Evolutionary conservation across 352 stramenopile species (phyloP), one percentile per base, ranked within the genome.

Genomic region (Globisporangium mamillatum): DNA sequence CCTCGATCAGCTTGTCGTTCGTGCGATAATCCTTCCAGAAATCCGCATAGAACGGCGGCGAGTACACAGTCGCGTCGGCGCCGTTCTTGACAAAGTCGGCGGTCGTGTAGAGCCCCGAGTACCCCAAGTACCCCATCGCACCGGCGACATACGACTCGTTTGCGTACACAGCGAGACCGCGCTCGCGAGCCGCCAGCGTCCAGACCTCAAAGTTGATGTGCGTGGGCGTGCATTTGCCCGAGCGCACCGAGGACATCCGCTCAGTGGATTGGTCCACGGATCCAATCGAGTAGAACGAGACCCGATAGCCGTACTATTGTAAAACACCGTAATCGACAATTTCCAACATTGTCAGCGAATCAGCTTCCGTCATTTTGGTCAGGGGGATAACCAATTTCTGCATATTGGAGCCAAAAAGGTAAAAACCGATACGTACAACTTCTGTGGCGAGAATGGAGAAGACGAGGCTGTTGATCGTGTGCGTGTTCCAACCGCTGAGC

Each of bases 181-280:
- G 56, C 24, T 86, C 72, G 1, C 76, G 80, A 4, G 71, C 78
- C 0, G 74, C 65, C 0, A 73, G 63, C 20, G 63, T n/a, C 82
- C 82, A 90, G 0, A 86, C 77, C 32, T 91, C 85, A 22, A 80
- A 25, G 44, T 91, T 92, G 9, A 83, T 1, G 52, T 93, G 83
- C 4, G 74, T 82, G 24, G 82, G 85, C 0, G 74, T 88, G 27
- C 79, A 90, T 0, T 73, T 14, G 7, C 81, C 81, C 0, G 70
- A 63, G 9, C 55, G 56, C 0, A 64, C 75, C 0, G 69, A 75
- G 3, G 78, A 77, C 74, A 82, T 83, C 48, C 76, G 74, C 61
- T 82, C 12, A 6, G 69, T 75, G 16, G 65, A 54, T 9, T 66
- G 53, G 16, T 55, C 29, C 0, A 48, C 61, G 14, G 16, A 14